A percentile compares a stretch with the other conserved stretches of the same genome.
Evolutionary conservation across 2,329 filamentous ascomycete genomes (phyloP).

Genomic region (Arthrinium puccinioides): DNA sequence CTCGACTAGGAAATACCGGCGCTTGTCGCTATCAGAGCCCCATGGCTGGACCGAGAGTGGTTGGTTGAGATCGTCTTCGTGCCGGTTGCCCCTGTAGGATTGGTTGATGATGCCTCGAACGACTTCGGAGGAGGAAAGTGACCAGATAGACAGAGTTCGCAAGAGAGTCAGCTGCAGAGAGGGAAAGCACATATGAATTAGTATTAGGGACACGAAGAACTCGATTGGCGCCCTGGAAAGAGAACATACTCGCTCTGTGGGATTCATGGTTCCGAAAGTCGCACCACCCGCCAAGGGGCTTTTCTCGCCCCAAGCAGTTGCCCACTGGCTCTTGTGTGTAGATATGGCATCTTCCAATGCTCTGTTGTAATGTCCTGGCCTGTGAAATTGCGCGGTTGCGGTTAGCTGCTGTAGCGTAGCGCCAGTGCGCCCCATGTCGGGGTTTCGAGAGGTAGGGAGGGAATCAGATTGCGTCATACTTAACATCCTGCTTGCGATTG

Average conservation of each 20-base stretch:
- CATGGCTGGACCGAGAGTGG: conserved; percentile 84
- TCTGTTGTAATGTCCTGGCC: conserved; percentile 84
- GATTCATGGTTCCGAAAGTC: conserved; percentile 75
- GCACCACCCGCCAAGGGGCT: conserved; percentile 76
- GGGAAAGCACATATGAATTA: background rate
- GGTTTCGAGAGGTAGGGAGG: conserved; percentile 4
- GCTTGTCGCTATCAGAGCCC: conserved; percentile 84
- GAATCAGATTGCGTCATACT: conserved; percentile 66
- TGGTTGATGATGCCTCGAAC: conserved; percentile 77
- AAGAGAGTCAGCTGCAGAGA: conserved; percentile 66
- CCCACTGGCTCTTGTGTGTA: conserved; percentile 83
- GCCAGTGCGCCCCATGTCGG: no score
- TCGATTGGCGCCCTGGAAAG: background rate
- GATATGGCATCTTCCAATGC: conserved; percentile 90
- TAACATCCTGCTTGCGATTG: conserved; percentile 97
- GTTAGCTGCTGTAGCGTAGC: background rate
- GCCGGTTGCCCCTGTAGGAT: conserved; percentile 80
- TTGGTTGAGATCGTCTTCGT: conserved; percentile 74
- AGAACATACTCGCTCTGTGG: conserved; percentile 66
- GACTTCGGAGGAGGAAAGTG: conserved; percentile 78
- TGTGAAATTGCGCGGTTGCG: conserved; percentile 37
- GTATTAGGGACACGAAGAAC: background rate
- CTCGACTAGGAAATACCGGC: conserved; percentile 89
- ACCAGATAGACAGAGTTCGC: conserved; percentile 79
- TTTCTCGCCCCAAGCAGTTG: conserved; percentile 70